Evolutionary conservation across 1,284 basidiomycete species (phyloP).

Genomic region (Cryptococcus neoformans): DNA sequence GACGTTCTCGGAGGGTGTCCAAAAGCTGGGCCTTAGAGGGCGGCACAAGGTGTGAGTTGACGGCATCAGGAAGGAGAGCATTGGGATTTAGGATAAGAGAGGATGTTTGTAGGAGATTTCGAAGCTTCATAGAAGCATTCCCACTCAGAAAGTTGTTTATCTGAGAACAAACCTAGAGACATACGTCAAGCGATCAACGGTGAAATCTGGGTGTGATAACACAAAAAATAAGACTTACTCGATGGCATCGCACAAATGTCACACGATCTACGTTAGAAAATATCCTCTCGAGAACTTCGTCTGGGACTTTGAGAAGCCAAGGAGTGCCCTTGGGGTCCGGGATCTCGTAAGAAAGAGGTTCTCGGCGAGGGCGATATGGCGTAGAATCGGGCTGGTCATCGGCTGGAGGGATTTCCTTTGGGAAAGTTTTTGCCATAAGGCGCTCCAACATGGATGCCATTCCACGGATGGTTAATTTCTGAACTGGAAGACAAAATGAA

Average conservation of each 20-base stretch:
- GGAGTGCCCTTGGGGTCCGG: conserved; percentile 22
- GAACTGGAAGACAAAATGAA: no score
- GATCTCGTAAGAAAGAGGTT: conserved; percentile 21
- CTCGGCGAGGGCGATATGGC: not conserved
- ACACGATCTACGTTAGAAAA: conserved; percentile 27
- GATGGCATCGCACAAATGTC: conserved; percentile 24
- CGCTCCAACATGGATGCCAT: conserved; percentile 1
- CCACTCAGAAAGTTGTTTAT: conserved; percentile 29
- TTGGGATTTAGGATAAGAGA: conserved; percentile 64
- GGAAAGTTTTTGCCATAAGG: not conserved
- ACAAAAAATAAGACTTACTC: conserved; percentile 10
- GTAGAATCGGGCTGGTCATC: not conserved
- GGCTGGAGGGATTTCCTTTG: not conserved
- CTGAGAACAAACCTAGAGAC: conserved; percentile 32
- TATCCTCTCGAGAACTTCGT: conserved; percentile 31
- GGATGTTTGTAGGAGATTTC: conserved; percentile 70
- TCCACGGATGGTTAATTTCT: no score
- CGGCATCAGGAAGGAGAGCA: conserved; percentile 14
- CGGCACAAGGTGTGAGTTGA: conserved; percentile 26
- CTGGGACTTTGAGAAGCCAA: conserved; percentile 28
- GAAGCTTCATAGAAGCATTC: conserved; percentile 58
- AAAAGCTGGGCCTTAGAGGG: conserved; percentile 49
- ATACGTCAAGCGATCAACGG: not conserved
- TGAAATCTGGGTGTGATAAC: not conserved
- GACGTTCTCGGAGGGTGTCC: conserved; percentile 31